Evolutionary conservation across 2,329 filamentous ascomycete species (phyloP).

Genomic region (Aspergillus quadrilineatus): DNA sequence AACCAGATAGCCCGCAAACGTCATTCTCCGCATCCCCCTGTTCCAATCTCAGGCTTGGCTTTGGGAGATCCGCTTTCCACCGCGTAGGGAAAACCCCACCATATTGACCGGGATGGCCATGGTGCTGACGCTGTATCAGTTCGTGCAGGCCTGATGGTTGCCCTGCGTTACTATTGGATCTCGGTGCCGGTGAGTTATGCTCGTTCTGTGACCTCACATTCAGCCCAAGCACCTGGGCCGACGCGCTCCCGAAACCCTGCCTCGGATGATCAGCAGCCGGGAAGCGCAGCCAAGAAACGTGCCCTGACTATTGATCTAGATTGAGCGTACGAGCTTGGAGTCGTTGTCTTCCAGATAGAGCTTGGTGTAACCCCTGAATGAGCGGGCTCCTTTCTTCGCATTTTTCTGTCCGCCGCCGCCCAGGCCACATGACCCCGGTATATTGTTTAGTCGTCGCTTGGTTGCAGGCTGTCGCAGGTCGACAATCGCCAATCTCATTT

Average conservation of each 20-base stretch:
- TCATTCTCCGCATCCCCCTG: conserved; percentile 29
- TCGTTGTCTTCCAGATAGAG: not conserved
- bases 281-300: conserved; percentile 25
- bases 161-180: not conserved
- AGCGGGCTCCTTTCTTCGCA: not conserved
- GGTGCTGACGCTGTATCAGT: conserved; percentile 3
- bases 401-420: not conserved
- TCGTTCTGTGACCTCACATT: not conserved
- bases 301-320: conserved; percentile 21
- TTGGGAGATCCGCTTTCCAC: conserved; percentile 8
- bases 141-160: not conserved
- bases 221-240: conserved; percentile 19
- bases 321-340: conserved; percentile 2
- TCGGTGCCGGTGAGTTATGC: conserved; percentile 3
- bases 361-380: conserved; percentile 9
- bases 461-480: conserved; percentile 7
- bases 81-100: conserved; percentile 15
- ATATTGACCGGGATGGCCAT: not conserved
- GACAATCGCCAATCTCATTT: conserved; percentile 2
- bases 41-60: conserved; percentile 29
- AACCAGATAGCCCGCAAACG: conserved; percentile 26
- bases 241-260: conserved; percentile 28
- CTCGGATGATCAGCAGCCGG: conserved; percentile 36
- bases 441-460: conserved; percentile 14
- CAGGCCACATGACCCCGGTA: conserved; percentile 10